Base-by-base conservation (phyloP, 2,329 filamentous ascomycete genomes). In the Furcasterigmium furcatum region DNA sequence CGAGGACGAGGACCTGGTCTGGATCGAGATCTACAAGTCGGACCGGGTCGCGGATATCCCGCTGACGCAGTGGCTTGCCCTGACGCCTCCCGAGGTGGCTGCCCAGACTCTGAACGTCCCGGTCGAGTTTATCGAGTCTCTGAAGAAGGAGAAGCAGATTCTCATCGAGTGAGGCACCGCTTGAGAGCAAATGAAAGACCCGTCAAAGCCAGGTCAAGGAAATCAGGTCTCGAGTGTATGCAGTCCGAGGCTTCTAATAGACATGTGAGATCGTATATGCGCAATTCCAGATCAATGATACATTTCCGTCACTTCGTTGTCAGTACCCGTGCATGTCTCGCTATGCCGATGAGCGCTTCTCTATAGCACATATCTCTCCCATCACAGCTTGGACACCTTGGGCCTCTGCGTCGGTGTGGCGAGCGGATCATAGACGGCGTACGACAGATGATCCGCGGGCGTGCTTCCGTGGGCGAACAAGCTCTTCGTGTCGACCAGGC, bases 401-500 rank as follows among this genome's bases (percentile, higher is more conserved):
- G 70, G 62, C 51, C 75, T 67, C 64, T 79, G 78, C 22, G 68
- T 61, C 34, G 79, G 79, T 44, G 71, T 71, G 20, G 66, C 67
- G 43, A 83, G 58, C 22, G 74, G 69, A 48, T 82, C 79, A 50
- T 83, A 83, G 1, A 75, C 71, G n/a, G 63, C 63, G 18, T 59
- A 57, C 0, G 71, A 66, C 22, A 83, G 59, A 44, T 66, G 66
- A 51, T 83, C 79, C 2, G 57, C 51, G 2, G 79, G 76, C 49
- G 73, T 71, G 30, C 71, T 71, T 30, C 71, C 66, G 53, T 83
- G 79, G 49, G 65, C 67, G 49, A 70, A 70, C 55, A 96, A 62
- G 3, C 85, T 88, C 49, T 87, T 74, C 0, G 82, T 80, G 62
- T 99, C 94, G 18, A 99, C 65, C 65, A 99, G 70, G 21, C 82